phyloP scores from a whole-genome alignment of 2,329 filamentous ascomycete genomes.

The Trichoderma atrobrunneum region DNA sequence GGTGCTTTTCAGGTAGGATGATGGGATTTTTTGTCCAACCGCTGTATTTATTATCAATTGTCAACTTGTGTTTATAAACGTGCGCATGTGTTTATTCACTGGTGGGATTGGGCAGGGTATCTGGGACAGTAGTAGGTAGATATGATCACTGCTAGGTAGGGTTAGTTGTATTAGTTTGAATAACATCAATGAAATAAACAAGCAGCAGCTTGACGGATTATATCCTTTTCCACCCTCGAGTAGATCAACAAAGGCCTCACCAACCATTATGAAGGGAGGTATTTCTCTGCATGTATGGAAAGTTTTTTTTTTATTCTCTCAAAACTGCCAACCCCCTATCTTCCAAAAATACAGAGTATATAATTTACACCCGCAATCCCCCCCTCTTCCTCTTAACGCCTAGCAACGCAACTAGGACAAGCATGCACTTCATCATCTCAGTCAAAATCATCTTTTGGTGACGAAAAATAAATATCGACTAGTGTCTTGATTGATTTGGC shows the following conservation, averaged over 20 bases:
- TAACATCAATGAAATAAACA: background rate
- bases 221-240: background rate
- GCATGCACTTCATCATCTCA: constrained; percentile 18
- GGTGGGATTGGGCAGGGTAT: background rate
- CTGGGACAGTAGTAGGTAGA: background rate
- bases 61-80: constrained; percentile 16
- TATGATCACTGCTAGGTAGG: background rate
- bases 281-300: too few relatives aligned
- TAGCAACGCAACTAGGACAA: background rate
- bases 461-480: constrained; percentile 23
- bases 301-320: background rate
- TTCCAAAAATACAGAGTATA: constrained; percentile 13
- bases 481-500: constrained; percentile 45
- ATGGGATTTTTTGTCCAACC: background rate
- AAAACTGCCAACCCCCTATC: background rate
- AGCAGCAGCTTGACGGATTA: background rate
- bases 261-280: background rate
- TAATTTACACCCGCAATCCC: constrained; percentile 2
- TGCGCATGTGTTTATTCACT: background rate
- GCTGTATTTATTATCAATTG: constrained; percentile 16
- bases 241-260: background rate
- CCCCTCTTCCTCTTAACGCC: background rate
- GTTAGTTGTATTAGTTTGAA: constrained; percentile 11
- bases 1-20: background rate
- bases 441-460: constrained; percentile 5